phyloP scores from a whole-genome alignment of 202 grass and related monocot genomes.

The Saccharum hybrid region DNA sequence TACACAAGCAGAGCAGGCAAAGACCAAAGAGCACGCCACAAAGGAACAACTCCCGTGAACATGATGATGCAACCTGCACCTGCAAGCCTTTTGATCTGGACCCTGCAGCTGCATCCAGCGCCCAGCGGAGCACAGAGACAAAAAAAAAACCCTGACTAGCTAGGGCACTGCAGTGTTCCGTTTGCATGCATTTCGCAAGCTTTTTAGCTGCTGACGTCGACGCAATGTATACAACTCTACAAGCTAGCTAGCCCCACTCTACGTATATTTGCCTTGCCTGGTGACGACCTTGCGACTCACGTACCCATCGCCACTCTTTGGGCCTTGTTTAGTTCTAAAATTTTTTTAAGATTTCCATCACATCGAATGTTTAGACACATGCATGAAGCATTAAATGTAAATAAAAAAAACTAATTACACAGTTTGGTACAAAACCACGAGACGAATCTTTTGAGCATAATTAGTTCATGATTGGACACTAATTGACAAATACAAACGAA shows the following conservation, averaged over 20 bases:
- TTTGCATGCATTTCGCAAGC: not conserved
- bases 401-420: too few relatives aligned
- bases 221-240: not conserved
- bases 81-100: not conserved
- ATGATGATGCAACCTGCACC: not conserved
- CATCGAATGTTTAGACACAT: too few relatives aligned
- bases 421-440: too few relatives aligned
- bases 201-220: not conserved
- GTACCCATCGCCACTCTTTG: not conserved
- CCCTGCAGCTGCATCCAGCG: not conserved
- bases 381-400: too few relatives aligned
- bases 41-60: slow-evolving; percentile 32
- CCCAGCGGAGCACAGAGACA: not conserved
- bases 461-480: too few relatives aligned
- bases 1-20: not conserved
- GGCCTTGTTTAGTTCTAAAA: too few relatives aligned
- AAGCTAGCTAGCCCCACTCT: not conserved
- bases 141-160: not conserved
- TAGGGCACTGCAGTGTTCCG: not conserved
- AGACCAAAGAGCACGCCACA: not conserved
- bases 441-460: too few relatives aligned
- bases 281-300: not conserved
- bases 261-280: not conserved
- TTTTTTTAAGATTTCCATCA: too few relatives aligned
- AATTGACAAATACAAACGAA: too few relatives aligned